Evolutionary conservation across 192 early-diverging fungal genomes (phyloP).

Genomic region (Podila verticillata): DNA sequence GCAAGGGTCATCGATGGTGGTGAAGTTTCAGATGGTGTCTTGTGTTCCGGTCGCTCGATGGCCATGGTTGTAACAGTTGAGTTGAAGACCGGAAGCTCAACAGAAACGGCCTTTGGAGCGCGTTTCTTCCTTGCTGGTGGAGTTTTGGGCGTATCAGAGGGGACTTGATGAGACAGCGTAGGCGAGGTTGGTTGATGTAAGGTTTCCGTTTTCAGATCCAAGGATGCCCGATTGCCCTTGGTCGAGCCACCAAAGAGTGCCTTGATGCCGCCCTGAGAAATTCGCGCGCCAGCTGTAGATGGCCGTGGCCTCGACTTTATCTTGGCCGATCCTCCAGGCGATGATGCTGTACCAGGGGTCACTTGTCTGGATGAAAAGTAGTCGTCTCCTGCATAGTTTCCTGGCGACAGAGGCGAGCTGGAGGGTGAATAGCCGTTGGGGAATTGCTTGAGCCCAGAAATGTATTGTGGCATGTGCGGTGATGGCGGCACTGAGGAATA

Average conservation of each 20-base stretch:
- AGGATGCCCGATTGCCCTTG: slow-evolving; percentile 29
- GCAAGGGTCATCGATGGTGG: slow-evolving; percentile 14
- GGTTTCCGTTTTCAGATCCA: slow-evolving; percentile 33
- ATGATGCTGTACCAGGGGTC: slow-evolving; percentile 36
- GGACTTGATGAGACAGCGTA: no score
- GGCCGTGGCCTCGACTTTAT: slow-evolving; percentile 44
- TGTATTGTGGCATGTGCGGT: slow-evolving; percentile 23
- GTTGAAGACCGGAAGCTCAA: slow-evolving; percentile 23
- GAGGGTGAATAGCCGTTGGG: slow-evolving; percentile 36
- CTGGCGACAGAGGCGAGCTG: slow-evolving; percentile 38
- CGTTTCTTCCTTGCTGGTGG: slow-evolving; percentile 26
- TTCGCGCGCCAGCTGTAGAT: slow-evolving; percentile 17
- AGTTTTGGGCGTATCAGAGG: slow-evolving; percentile 7
- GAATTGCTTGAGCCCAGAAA: slow-evolving; percentile 33
- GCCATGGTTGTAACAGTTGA: not conserved
- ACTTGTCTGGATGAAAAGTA: slow-evolving; percentile 44
- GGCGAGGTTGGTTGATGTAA: not conserved
- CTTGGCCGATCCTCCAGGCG: slow-evolving; percentile 28
- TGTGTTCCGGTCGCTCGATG: not conserved
- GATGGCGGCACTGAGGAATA: slow-evolving; percentile 10
- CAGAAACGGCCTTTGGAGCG: slow-evolving; percentile 25
- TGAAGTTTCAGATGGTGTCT: not conserved
- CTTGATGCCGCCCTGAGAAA: slow-evolving; percentile 48
- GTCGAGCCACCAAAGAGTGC: slow-evolving; percentile 32
- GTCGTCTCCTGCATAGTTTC: slow-evolving; percentile 37